Percentiles rank a stretch among this genome's conserved stretches.
Conservation (phyloP, 2,329 filamentous ascomycete genomes). For the Neofusicoccum sp. region DNA sequence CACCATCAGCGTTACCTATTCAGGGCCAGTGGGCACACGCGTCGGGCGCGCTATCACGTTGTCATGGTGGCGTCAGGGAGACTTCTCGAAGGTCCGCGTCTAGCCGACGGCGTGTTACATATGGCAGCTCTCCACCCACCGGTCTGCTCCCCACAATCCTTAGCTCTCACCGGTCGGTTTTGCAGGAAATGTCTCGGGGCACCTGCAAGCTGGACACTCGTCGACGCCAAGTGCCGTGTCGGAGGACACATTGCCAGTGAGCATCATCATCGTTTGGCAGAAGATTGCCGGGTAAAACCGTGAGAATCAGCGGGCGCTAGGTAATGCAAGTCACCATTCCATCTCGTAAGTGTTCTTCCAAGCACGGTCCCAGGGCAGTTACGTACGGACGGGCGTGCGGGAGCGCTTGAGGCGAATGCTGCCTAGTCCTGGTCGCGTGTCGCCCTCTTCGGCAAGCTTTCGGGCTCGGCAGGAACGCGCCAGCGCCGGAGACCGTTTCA, state of each 20-base stretch:
- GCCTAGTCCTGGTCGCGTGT: neutral
- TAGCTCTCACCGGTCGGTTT: neutral
- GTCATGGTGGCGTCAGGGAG: neutral
- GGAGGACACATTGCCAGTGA: neutral
- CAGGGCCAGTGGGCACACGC: neutral
- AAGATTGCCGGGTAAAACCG: conserved; percentile 9
- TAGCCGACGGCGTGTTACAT: neutral
- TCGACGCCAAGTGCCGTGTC: neutral
- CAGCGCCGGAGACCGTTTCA: neutral
- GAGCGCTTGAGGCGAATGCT: neutral
- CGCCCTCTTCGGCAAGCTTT: conserved; percentile 2
- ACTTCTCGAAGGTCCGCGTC: conserved; percentile 8
- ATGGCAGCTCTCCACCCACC: neutral
- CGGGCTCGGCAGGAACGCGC: neutral
- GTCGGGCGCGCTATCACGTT: conserved; percentile 11
- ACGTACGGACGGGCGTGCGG: conserved; percentile 1
- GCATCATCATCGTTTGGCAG: neutral
- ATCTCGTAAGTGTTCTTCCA: neutral
- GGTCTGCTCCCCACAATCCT: neutral
- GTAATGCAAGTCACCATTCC: conserved; percentile 4
- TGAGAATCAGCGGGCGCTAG: conserved; percentile 1
- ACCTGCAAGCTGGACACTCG: neutral
- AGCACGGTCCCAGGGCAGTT: neutral
- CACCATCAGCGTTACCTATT: neutral
- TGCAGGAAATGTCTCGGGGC: conserved; percentile 12